These are phyloP conservation scores for Thelephora ganbajun DNA, from an alignment of 768 basidiomycete species.

Conservation along the genomic window DNA sequence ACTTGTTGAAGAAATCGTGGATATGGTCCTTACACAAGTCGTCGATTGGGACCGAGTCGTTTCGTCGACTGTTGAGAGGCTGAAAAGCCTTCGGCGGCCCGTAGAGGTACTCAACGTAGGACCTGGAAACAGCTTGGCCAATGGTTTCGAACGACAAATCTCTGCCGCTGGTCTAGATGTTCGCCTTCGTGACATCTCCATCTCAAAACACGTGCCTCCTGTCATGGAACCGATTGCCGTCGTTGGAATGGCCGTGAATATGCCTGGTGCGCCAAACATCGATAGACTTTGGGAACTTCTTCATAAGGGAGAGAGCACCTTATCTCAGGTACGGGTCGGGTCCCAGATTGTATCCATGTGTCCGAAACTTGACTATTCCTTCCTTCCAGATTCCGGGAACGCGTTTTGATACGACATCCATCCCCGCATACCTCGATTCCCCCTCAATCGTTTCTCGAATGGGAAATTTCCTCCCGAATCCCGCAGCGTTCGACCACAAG, in stretches of 20 bases:
- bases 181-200: not conserved
- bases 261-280: constrained; percentile 35
- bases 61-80: constrained; percentile 5
- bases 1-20: constrained; percentile 29
- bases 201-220: constrained; percentile 2
- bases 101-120: not conserved
- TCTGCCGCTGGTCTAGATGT: constrained; percentile 2
- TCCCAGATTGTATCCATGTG: not conserved
- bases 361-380: constrained; percentile 1
- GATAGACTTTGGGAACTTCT: constrained; percentile 46
- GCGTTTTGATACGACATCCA: constrained; percentile 37
- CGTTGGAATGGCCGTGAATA: constrained; percentile 52
- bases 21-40: constrained; percentile 35
- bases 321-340: constrained; percentile 32
- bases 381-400: constrained; percentile 39
- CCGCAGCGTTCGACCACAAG: constrained; percentile 49
- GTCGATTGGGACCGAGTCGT: constrained; percentile 37
- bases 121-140: constrained; percentile 21
- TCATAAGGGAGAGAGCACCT: constrained; percentile 38
- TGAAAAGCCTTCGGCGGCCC: not conserved
- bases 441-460: constrained; percentile 19
- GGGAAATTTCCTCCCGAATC: constrained; percentile 50
- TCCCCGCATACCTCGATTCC: constrained; percentile 14
- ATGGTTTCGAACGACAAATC: constrained; percentile 15
- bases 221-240: constrained; percentile 48